Conservation (phyloP, 2,329 filamentous ascomycete species). For the Neonectria punicea region DNA sequence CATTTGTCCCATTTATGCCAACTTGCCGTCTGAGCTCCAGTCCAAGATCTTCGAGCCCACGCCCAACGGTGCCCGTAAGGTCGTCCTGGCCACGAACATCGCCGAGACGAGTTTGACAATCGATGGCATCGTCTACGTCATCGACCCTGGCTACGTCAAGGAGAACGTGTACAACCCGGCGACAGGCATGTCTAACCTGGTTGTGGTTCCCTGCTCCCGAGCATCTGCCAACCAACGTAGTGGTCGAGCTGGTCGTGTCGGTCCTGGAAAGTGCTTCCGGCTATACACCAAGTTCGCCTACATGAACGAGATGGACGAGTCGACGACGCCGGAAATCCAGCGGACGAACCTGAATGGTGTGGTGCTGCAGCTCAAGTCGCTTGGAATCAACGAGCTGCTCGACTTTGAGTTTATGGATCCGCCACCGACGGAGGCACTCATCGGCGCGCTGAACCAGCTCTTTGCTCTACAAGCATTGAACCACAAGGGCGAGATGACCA, state of each 20-base stretch:
- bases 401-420: slow-evolving; percentile 98
- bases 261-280: slow-evolving; percentile 91
- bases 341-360: slow-evolving; percentile 87
- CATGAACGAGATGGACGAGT: slow-evolving; percentile 94
- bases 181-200: slow-evolving; percentile 91
- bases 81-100: slow-evolving; percentile 95
- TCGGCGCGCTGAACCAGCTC: slow-evolving; percentile 87
- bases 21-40: slow-evolving; percentile 89
- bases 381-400: slow-evolving; percentile 92
- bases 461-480: slow-evolving; percentile 93
- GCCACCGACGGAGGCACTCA: slow-evolving; percentile 88
- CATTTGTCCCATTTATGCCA: slow-evolving; percentile 93
- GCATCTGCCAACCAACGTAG: slow-evolving; percentile 94
- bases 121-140: slow-evolving; percentile 95
- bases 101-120: slow-evolving; percentile 96
- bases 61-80: slow-evolving; percentile 84
- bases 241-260: slow-evolving; percentile 91
- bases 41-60: slow-evolving; percentile 95
- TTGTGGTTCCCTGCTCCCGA: slow-evolving; percentile 89
- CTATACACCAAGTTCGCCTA: slow-evolving; percentile 94
- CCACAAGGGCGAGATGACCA: slow-evolving; percentile 87
- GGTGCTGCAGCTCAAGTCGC: slow-evolving; percentile 85
- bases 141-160: slow-evolving; percentile 95
- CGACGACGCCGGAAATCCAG: slow-evolving; percentile 92
- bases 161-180: slow-evolving; percentile 93